phyloP scores from a whole-genome alignment of 306 rosid species.

The Elaeagnus macrophylla region DNA sequence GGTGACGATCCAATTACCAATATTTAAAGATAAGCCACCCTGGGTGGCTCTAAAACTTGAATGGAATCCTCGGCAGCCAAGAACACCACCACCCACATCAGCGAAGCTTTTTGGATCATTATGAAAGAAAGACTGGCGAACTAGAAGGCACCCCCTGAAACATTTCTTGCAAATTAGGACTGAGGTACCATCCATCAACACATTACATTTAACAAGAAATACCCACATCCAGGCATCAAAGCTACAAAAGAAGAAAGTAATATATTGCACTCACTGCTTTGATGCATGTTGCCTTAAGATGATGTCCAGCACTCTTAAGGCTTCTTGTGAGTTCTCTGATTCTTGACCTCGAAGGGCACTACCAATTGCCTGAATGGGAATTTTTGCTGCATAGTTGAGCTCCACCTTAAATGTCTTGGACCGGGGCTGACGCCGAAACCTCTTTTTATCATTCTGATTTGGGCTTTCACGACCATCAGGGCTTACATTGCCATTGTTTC shows the following conservation, averaged over 20 bases:
- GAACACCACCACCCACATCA: slow-evolving; percentile 88
- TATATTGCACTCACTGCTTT: slow-evolving; percentile 53
- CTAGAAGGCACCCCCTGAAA: slow-evolving; percentile 90
- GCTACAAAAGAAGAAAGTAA: neutral
- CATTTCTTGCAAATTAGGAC: neutral
- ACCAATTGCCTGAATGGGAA: slow-evolving; percentile 70
- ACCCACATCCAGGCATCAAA: neutral
- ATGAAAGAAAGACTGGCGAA: slow-evolving; percentile 79
- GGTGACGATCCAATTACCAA: slow-evolving; percentile 34
- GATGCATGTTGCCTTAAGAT: slow-evolving; percentile 92
- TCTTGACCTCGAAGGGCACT: slow-evolving; percentile 80
- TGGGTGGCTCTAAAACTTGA: slow-evolving; percentile 89
- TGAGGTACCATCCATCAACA: neutral
- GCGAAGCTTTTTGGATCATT: slow-evolving; percentile 47
- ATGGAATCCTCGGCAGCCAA: slow-evolving; percentile 84
- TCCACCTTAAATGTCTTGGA: slow-evolving; percentile 69
- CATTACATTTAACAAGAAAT: neutral
- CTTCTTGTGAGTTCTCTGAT: slow-evolving; percentile 76
- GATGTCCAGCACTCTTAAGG: slow-evolving; percentile 77
- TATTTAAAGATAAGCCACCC: slow-evolving; percentile 73
- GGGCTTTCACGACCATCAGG: slow-evolving; percentile 53
- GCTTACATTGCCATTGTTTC: slow-evolving; percentile 54
- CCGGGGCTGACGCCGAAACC: slow-evolving; percentile 48
- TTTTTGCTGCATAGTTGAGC: slow-evolving; percentile 69
- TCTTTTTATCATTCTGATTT: slow-evolving; percentile 59